Evolutionary conservation across 2,329 filamentous ascomycete genomes (phyloP).

Genomic region (Hypoxylon rubiginosum): DNA sequence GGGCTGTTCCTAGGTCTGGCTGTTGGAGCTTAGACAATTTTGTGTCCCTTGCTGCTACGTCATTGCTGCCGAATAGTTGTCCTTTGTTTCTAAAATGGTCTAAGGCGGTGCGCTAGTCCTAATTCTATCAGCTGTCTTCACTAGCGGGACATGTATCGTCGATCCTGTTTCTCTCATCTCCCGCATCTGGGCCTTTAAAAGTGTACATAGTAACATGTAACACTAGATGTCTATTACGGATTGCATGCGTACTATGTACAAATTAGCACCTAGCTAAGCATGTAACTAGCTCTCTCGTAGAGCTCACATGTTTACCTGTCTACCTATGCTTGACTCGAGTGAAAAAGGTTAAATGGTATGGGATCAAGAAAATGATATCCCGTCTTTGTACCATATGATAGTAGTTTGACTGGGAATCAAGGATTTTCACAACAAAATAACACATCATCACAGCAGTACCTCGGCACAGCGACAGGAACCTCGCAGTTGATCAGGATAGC

Average conservation of each 20-base stretch:
- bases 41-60: constrained; percentile 43
- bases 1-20: constrained; percentile 8
- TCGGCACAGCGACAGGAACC: not conserved
- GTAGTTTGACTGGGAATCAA: not conserved
- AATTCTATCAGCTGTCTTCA: constrained; percentile 9
- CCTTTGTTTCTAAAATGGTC: constrained; percentile 17
- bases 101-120: constrained; percentile 17
- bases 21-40: constrained; percentile 24
- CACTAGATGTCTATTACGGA: constrained; percentile 17
- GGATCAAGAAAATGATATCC: too few species aligned
- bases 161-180: constrained; percentile 24
- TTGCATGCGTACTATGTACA: constrained; percentile 30
- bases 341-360: constrained; percentile 8
- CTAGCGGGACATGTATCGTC: constrained; percentile 24
- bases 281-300: constrained; percentile 6
- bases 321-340: constrained; percentile 33
- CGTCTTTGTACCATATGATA: too few species aligned
- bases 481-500: not conserved
- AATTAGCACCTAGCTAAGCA: constrained; percentile 19
- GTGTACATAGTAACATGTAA: constrained; percentile 15
- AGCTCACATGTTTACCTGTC: not conserved
- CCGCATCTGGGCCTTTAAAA: not conserved
- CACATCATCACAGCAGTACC: not conserved
- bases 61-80: constrained; percentile 39
- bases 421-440: not conserved